phyloP scores from a whole-genome alignment of 768 basidiomycete genomes.

The Lanmaoa rubissima region DNA sequence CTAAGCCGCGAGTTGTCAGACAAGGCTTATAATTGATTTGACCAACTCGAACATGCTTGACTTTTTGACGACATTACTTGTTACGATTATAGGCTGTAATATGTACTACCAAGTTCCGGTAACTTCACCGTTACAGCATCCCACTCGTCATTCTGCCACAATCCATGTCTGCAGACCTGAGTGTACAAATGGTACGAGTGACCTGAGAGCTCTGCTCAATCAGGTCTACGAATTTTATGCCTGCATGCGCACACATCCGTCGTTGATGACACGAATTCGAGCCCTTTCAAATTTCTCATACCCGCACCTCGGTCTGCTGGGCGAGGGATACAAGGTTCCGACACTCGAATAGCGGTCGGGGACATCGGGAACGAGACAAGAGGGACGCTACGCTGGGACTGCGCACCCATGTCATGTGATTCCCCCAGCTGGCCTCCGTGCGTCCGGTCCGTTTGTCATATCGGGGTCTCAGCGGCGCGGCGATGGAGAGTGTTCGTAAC shows the following conservation, averaged over 20 bases:
- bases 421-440: background rate
- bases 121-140: background rate
- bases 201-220: background rate
- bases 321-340: background rate
- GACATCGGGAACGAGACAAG: slow-evolving; percentile 13
- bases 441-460: background rate
- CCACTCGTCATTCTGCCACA: background rate
- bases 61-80: background rate
- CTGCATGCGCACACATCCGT: background rate
- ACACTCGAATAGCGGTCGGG: slow-evolving; percentile 6
- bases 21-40: background rate
- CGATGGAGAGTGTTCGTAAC: slow-evolving; percentile 15
- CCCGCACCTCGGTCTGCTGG: background rate
- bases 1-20: no score
- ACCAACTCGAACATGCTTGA: background rate
- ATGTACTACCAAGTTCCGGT: background rate
- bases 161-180: background rate
- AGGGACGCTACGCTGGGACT: slow-evolving; percentile 11
- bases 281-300: background rate
- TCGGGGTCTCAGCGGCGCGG: background rate
- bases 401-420: slow-evolving; percentile 14
- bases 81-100: background rate
- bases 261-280: background rate
- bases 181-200: background rate
- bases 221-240: background rate